These are phyloP conservation scores for Magnolia changhungtana DNA, from an alignment of 164 flowering plant genomes.

Conservation along the genomic window DNA sequence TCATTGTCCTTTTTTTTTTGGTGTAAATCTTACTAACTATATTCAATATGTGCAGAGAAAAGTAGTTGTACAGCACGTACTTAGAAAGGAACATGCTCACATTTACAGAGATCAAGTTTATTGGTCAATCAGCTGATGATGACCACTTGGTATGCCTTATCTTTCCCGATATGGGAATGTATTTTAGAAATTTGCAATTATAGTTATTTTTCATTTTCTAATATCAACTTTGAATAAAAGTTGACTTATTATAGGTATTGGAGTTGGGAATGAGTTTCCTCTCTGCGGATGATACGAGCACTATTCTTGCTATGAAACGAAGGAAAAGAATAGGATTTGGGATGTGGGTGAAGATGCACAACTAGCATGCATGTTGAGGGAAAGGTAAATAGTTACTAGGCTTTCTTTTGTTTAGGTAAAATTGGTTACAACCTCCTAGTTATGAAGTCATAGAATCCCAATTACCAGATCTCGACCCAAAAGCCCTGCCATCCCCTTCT, in stretches of 20 bases:
- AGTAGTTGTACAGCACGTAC: no score
- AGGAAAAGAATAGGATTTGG: conserved; percentile 91
- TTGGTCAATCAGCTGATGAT: no score
- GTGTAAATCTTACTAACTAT: no score
- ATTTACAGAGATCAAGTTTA: no score
- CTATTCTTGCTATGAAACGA: conserved; percentile 74
- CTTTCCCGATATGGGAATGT: not conserved
- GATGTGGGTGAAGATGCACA: conserved; percentile 79
- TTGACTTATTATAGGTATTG: conserved; percentile 55
- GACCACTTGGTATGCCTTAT: conserved; percentile 35
- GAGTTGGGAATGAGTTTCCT: conserved; percentile 93
- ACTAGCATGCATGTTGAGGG: conserved; percentile 97
- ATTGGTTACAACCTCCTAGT: not conserved
- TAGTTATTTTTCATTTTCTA: not conserved
- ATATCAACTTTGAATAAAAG: not conserved
- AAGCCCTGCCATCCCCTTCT: no score
- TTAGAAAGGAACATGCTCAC: no score
- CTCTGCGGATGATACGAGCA: conserved; percentile 92
- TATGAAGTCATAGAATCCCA: not conserved
- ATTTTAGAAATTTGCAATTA: not conserved
- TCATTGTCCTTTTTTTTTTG: not conserved
- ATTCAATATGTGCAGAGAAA: no score
- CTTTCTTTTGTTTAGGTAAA: not conserved
- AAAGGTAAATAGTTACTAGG: conserved; percentile 46
- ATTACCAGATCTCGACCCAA: no score